phyloP scores from a whole-genome alignment of 148 eudicot species.

The Bassia scoparia region DNA sequence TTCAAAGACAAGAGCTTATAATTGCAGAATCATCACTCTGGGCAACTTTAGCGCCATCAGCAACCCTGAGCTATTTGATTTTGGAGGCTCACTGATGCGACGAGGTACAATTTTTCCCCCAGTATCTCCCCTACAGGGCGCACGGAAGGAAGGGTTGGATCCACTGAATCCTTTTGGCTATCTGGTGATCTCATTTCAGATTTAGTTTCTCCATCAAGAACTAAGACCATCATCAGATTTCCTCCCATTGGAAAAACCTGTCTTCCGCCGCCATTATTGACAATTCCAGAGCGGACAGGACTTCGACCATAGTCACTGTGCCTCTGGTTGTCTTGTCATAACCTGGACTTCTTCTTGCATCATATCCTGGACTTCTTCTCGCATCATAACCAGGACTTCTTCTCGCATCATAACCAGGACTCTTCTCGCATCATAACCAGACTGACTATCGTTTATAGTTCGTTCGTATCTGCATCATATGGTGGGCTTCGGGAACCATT shows the following conservation, averaged over 20 bases:
- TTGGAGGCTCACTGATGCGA: slow-evolving; percentile 87
- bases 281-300: slow-evolving; percentile 62
- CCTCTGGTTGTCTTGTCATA: slow-evolving; percentile 52
- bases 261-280: slow-evolving; percentile 92
- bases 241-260: slow-evolving; percentile 80
- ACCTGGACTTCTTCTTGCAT: slow-evolving; percentile 70
- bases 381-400: slow-evolving; percentile 77
- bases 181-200: slow-evolving; percentile 77
- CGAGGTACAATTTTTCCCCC: slow-evolving; percentile 74
- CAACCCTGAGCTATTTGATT: slow-evolving; percentile 46
- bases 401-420: slow-evolving; percentile 62
- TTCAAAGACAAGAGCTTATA: neutral
- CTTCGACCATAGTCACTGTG: slow-evolving; percentile 56
- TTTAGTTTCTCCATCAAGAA: slow-evolving; percentile 64
- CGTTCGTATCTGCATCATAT: slow-evolving; percentile 54
- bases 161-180: slow-evolving; percentile 45
- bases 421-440: slow-evolving; percentile 65
- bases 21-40: slow-evolving; percentile 48
- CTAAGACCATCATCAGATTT: slow-evolving; percentile 54
- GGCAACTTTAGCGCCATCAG: slow-evolving; percentile 40
- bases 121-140: slow-evolving; percentile 83
- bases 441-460: too few species aligned
- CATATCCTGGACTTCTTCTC: slow-evolving; percentile 74
- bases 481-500: slow-evolving; percentile 88
- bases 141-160: slow-evolving; percentile 65